Base-by-base conservation (phyloP, 148 eudicot genomes). In the Vaccinium macrocarpon region DNA sequence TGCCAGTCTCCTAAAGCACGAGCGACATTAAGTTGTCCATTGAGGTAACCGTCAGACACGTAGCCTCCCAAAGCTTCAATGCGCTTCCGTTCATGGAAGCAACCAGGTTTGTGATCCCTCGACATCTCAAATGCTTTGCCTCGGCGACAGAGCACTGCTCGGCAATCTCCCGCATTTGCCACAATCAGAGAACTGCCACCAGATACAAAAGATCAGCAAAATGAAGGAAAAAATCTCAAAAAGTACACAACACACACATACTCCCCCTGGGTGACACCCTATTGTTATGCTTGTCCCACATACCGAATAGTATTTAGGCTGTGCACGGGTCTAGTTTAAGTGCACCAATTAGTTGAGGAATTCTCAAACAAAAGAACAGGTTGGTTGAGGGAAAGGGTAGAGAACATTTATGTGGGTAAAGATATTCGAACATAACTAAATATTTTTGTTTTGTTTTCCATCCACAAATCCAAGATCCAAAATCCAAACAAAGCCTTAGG, bases 1-100 rank as follows among this genome's bases (percentile, higher is more conserved):
- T 93, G 98, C 99, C 99, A 93, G 59, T 96, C 98, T 61, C 99
- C 99, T 5, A 96, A 59, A 21, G 99, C 99, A 64, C 99, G 93
- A 18, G 99, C 94, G 7, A 96, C 95, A 57, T 92, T 94, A 73
- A 96, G 94, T 76, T 91, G 93, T 38, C 99, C 99, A 38, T 96
- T 96, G 76, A 95, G 95, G 89, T 96, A 96, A 27, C 99, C 99
- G 49, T 96, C 98, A 32, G 91, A 92, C 5, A 96, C 89, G 10
- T 89, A 90, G 27, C 99, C 98, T 80, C 98, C 99, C 16, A 89
- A 90, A 62, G 92, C 95, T 92, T 94, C 98, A 35, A 96, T 93
- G 10, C 99, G 95, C 83, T 71, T 85, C 84, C 84, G 92, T 82
- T 96, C 99, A 29, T 64, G 53, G 35, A 88, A 84, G 86, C 93